Evolutionary conservation across 2,329 filamentous ascomycete genomes (phyloP).

Genomic region (Cladosporium phlei): DNA sequence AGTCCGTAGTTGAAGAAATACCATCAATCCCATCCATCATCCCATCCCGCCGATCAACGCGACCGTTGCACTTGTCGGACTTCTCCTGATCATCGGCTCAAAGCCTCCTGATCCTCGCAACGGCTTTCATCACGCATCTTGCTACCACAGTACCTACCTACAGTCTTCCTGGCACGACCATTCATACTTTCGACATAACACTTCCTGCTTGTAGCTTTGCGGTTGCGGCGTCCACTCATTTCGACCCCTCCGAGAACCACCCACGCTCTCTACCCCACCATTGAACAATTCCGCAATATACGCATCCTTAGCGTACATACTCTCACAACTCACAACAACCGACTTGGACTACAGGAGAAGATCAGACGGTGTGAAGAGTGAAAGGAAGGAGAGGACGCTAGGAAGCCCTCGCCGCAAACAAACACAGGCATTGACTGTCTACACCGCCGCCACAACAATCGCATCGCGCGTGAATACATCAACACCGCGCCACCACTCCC

Average conservation of each 20-base stretch:
- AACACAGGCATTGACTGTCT: slow-evolving; percentile 3
- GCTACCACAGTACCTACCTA: background rate
- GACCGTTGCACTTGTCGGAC: slow-evolving; percentile 11
- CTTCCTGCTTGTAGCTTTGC: slow-evolving; percentile 7
- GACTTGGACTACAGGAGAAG: background rate
- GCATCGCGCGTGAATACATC: background rate
- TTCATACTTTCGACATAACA: background rate
- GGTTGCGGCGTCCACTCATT: slow-evolving; percentile 11
- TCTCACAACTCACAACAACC: background rate
- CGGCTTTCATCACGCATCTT: slow-evolving; percentile 1
- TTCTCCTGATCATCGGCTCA: slow-evolving; percentile 10
- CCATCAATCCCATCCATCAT: background rate
- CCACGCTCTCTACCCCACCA: slow-evolving; percentile 6
- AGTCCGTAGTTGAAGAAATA: background rate
- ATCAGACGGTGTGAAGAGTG: background rate
- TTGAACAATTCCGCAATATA: background rate
- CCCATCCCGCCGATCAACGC: background rate
- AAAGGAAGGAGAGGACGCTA: slow-evolving; percentile 5
- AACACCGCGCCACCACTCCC: background rate
- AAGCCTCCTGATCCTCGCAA: slow-evolving; percentile 11
- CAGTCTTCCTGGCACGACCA: background rate
- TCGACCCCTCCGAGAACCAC: background rate
- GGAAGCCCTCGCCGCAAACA: background rate
- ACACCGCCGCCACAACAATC: background rate
- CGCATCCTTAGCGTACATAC: slow-evolving; percentile 1